These are phyloP conservation scores for Cubamyces lactineus DNA, from an alignment of 768 basidiomycete species.

Conservation along the genomic window DNA sequence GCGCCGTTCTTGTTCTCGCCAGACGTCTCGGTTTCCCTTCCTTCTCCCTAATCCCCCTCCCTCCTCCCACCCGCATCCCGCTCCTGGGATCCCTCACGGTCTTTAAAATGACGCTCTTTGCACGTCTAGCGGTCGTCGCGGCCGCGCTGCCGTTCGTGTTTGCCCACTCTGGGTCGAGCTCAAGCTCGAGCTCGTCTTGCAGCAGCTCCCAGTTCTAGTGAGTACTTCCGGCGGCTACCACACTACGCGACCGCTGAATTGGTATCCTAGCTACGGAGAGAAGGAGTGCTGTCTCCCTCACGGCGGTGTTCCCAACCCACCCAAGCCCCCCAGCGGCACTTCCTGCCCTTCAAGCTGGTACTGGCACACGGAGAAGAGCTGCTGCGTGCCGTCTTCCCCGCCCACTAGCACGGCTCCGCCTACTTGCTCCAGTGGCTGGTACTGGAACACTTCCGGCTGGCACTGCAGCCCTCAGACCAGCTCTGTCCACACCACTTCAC, in stretches of 20 bases:
- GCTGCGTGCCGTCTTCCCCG: constrained; percentile 57
- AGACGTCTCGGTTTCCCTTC: constrained; percentile 26
- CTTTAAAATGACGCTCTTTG: constrained; percentile 42
- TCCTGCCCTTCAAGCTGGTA: constrained; percentile 54
- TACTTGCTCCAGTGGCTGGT: constrained; percentile 46
- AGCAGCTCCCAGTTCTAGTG: constrained; percentile 33
- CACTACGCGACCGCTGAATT: not conserved
- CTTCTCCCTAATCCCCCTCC: constrained; percentile 30
- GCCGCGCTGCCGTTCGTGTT: constrained; percentile 38
- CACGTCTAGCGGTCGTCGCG: constrained; percentile 39
- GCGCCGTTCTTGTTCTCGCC: constrained; percentile 14
- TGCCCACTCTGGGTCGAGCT: constrained; percentile 28
- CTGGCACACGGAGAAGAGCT: constrained; percentile 50
- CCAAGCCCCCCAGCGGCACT: constrained; percentile 48
- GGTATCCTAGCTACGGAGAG: constrained; percentile 32
- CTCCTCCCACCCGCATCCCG: constrained; percentile 32
- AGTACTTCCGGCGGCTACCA: not conserved
- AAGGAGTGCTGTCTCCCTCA: constrained; percentile 48
- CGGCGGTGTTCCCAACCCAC: constrained; percentile 45
- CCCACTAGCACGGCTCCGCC: constrained; percentile 42
- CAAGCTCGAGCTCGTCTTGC: constrained; percentile 29
- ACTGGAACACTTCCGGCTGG: constrained; percentile 10
- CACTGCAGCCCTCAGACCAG: constrained; percentile 7
- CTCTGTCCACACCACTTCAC: constrained; percentile 3
- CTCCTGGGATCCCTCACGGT: constrained; percentile 36